Percentiles rank a stretch among this genome's conserved stretches.
phyloP scores from a whole-genome alignment of 179 eudicot genomes.

The Actinidia arguta region DNA sequence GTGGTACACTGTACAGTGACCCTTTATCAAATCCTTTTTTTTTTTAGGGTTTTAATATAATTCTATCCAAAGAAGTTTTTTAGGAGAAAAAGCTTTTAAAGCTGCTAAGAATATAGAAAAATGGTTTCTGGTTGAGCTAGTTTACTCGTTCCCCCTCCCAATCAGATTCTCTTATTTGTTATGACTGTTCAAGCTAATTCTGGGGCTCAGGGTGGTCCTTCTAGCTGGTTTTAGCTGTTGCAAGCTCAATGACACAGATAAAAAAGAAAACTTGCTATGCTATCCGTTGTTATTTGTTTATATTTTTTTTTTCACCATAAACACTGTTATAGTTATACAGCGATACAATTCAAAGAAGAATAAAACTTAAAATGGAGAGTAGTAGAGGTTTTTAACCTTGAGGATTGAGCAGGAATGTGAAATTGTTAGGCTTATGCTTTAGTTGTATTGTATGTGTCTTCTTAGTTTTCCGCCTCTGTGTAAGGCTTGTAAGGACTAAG shows the following conservation, averaged over 20 bases:
- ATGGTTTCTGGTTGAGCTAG: background rate
- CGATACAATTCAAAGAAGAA: background rate
- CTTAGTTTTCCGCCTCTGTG: too few species aligned
- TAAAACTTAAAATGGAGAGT: too few species aligned
- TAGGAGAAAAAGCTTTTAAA: background rate
- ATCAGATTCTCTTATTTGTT: background rate
- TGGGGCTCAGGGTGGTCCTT: constrained; percentile 1
- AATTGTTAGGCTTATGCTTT: too few species aligned
- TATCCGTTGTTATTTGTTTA: background rate
- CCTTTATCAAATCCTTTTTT: background rate
- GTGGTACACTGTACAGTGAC: background rate
- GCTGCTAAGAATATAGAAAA: background rate
- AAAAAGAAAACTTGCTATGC: background rate
- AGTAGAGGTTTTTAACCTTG: too few species aligned
- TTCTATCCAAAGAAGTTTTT: background rate
- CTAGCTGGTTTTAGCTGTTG: background rate
- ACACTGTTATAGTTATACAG: background rate
- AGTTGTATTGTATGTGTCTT: too few species aligned
- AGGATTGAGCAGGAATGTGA: too few species aligned
- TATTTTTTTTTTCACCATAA: background rate
- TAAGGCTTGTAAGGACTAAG: too few species aligned
- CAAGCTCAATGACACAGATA: background rate
- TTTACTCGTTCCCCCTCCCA: background rate
- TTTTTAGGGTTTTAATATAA: background rate
- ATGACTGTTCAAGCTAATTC: too few species aligned